Evolutionary conservation across 192 early-diverging fungal species (phyloP).

Genomic region (Podila epigama): DNA sequence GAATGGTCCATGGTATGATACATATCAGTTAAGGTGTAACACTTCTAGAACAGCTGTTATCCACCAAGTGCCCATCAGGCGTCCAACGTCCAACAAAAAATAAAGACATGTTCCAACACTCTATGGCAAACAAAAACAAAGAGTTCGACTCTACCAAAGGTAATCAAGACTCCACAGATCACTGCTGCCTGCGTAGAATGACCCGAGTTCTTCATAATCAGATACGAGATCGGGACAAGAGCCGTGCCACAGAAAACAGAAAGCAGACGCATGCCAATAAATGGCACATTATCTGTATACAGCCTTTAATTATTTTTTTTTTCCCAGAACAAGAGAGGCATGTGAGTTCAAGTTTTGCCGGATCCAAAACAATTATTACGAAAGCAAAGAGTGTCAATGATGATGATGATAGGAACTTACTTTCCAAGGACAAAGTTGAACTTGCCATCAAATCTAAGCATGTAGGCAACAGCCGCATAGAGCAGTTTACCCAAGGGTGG

Average conservation of each 20-base stretch:
- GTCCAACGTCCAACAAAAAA: too few relatives aligned
- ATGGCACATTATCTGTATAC: conserved; percentile 75
- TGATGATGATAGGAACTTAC: conserved; percentile 28
- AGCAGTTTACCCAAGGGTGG: conserved; percentile 92
- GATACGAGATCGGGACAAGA: conserved; percentile 80
- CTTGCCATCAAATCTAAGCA: conserved; percentile 88
- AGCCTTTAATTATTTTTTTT: not conserved
- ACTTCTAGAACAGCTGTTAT: too few relatives aligned
- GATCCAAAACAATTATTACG: not conserved
- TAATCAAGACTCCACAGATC: conserved; percentile 79
- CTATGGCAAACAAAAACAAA: too few relatives aligned
- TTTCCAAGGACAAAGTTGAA: conserved; percentile 92
- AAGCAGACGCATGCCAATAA: conserved; percentile 81
- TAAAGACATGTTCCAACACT: too few relatives aligned
- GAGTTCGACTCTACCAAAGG: too few relatives aligned
- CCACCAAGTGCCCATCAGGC: too few relatives aligned
- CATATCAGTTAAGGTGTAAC: too few relatives aligned
- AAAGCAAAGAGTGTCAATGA: not conserved
- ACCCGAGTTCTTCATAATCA: conserved; percentile 81
- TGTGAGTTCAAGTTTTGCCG: not conserved
- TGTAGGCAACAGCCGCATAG: conserved; percentile 73
- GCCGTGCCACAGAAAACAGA: conserved; percentile 77
- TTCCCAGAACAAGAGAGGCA: too few relatives aligned
- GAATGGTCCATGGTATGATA: too few relatives aligned
- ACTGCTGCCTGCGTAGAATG: conserved; percentile 76